Conservation (phyloP, 129 eudicot species). For the Glebionis coronaria region DNA sequence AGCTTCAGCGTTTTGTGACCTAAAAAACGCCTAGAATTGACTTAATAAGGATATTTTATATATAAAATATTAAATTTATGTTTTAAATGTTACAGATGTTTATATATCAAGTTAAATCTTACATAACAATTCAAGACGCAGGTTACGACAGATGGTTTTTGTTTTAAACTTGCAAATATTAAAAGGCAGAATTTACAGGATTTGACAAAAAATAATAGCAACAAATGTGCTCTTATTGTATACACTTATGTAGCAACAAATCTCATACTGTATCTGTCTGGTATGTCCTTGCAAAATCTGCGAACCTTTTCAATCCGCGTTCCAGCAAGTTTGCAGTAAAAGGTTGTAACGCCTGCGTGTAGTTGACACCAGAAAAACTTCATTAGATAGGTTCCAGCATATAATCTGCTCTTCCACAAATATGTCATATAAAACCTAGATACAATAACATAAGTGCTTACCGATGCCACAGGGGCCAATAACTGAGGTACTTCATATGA, state of each 20-base stretch:
- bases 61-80: too few relatives aligned
- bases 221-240: constrained; percentile 11
- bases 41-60: too few relatives aligned
- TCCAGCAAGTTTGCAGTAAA: constrained; percentile 66
- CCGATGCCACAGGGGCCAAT: constrained; percentile 86
- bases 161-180: not conserved
- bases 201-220: not conserved
- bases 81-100: too few relatives aligned
- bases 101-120: too few relatives aligned
- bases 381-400: not conserved
- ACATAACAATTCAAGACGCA: too few relatives aligned
- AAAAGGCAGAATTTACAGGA: constrained; percentile 12
- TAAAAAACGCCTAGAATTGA: too few relatives aligned
- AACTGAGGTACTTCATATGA: constrained; percentile 92
- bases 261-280: constrained; percentile 41
- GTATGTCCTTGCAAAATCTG: constrained; percentile 58
- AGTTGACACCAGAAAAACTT: not conserved
- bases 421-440: constrained; percentile 3
- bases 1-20: too few relatives aligned
- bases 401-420: not conserved
- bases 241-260: constrained; percentile 11
- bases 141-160: not conserved
- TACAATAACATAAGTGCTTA: constrained; percentile 37
- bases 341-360: constrained; percentile 77
- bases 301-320: constrained; percentile 78